A percentile compares a stretch with the other conserved stretches of the same genome.
Evolutionary conservation across 139 green algal species (phyloP).

Genomic region (Ettlia oleoabundans): DNA sequence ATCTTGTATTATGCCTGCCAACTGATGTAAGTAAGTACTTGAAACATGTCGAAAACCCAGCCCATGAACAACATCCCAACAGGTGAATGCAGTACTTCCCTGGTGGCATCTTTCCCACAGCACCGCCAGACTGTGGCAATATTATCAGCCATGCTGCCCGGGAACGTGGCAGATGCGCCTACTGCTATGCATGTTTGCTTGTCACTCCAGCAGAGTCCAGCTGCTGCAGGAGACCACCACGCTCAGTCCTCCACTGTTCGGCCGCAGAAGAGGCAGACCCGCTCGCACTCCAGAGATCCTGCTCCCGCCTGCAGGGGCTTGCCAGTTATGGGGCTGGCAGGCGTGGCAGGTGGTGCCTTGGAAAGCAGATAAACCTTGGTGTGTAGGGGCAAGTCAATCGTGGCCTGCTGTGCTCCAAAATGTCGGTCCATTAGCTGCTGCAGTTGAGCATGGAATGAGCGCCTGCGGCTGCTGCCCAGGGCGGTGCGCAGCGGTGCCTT

Average conservation of each 20-base stretch:
- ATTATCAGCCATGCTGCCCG: too few relatives aligned
- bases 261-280: slow-evolving; percentile 9
- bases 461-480: neutral
- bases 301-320: neutral
- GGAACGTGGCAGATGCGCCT: too few relatives aligned
- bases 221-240: too few relatives aligned
- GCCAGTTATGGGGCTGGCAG: neutral
- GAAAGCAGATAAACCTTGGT: slow-evolving; percentile 2
- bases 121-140: too few relatives aligned
- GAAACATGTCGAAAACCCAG: too few relatives aligned
- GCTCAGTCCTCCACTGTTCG: neutral
- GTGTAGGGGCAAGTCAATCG: neutral
- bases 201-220: too few relatives aligned
- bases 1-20: too few relatives aligned
- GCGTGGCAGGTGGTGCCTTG: neutral
- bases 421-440: neutral
- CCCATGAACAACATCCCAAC: too few relatives aligned
- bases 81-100: too few relatives aligned
- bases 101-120: too few relatives aligned
- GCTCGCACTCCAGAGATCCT: neutral
- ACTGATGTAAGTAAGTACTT: too few relatives aligned
- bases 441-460: neutral
- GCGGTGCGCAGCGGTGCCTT: neutral
- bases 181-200: too few relatives aligned
- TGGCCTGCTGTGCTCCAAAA: neutral